These are phyloP conservation scores for Albifimbria verrucaria DNA, from an alignment of 2,329 filamentous ascomycete genomes.

Conservation along the genomic window DNA sequence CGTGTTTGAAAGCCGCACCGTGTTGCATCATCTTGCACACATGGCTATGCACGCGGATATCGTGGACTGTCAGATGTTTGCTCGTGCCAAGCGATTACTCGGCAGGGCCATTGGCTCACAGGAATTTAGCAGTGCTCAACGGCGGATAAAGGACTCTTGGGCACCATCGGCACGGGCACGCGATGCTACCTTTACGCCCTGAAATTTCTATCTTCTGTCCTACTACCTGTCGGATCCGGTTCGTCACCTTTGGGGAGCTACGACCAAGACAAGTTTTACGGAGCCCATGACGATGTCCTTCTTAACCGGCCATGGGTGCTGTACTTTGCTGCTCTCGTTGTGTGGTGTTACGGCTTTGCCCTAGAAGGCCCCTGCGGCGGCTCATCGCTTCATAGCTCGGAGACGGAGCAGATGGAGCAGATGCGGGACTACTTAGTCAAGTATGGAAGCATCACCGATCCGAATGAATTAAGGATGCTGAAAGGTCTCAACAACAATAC, in stretches of 20 bases:
- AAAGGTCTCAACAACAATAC: constrained; percentile 79
- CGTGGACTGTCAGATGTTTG: constrained; percentile 96
- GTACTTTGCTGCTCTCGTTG: constrained; percentile 86
- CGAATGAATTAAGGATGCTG: constrained; percentile 72
- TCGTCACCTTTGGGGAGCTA: constrained; percentile 36
- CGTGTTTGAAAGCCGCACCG: constrained; percentile 83
- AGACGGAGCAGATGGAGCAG: constrained; percentile 66
- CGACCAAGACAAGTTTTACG: constrained; percentile 57
- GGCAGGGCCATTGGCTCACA: constrained; percentile 80
- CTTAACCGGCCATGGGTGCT: constrained; percentile 93
- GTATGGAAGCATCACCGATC: constrained; percentile 68
- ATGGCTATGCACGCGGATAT: constrained; percentile 98
- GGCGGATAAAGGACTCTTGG: constrained; percentile 86
- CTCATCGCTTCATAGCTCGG: constrained; percentile 49
- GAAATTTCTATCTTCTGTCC: constrained; percentile 81
- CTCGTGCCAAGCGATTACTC: constrained; percentile 78
- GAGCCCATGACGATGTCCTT: constrained; percentile 81
- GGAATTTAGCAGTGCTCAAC: constrained; percentile 75
- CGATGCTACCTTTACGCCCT: constrained; percentile 87
- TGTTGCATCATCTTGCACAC: constrained; percentile 89
- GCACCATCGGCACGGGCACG: constrained; percentile 83
- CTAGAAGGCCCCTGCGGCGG: constrained; percentile 72
- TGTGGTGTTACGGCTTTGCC: constrained; percentile 94
- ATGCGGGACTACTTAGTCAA: constrained; percentile 77
- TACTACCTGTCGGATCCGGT: constrained; percentile 52